A percentile compares a stretch with the other conserved stretches of the same genome.
These are phyloP conservation scores for Lumnitzera racemosa DNA, from an alignment of 345 rosid species.

Conservation along the genomic window DNA sequence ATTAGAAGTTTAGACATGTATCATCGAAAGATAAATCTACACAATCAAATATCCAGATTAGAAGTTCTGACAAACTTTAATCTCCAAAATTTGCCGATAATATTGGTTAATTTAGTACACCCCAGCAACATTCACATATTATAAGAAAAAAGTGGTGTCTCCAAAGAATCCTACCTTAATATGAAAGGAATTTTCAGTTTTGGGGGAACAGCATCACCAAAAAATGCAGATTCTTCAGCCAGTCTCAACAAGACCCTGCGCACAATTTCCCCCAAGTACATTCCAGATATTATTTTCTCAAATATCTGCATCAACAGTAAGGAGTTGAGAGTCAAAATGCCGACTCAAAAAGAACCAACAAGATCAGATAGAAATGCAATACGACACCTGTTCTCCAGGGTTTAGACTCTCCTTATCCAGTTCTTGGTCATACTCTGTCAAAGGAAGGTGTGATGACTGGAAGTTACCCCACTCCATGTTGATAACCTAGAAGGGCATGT, in stretches of 20 bases:
- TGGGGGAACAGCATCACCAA: slow-evolving; percentile 58
- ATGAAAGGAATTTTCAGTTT: slow-evolving; percentile 56
- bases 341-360: background rate
- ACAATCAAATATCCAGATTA: too few relatives aligned
- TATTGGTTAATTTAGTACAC: background rate
- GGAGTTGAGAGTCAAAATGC: background rate
- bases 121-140: background rate
- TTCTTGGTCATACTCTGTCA: slow-evolving; percentile 50
- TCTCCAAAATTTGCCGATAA: background rate
- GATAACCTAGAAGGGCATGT: slow-evolving; percentile 39
- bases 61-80: too few relatives aligned
- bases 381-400: slow-evolving; percentile 70
- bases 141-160: background rate
- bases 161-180: slow-evolving; percentile 33
- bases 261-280: slow-evolving; percentile 75
- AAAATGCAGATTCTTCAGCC: slow-evolving; percentile 69
- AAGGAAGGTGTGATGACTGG: slow-evolving; percentile 58
- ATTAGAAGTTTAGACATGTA: too few relatives aligned
- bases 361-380: slow-evolving; percentile 4
- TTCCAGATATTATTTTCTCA: slow-evolving; percentile 67
- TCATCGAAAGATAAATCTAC: too few relatives aligned
- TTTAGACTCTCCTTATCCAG: slow-evolving; percentile 54
- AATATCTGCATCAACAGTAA: slow-evolving; percentile 34
- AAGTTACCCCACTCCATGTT: slow-evolving; percentile 87
- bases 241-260: slow-evolving; percentile 51